A percentile compares a stretch with the other conserved stretches of the same genome.
phyloP scores from a whole-genome alignment of 495 filamentous ascomycete species.

The Podospora pseudopauciseta region DNA sequence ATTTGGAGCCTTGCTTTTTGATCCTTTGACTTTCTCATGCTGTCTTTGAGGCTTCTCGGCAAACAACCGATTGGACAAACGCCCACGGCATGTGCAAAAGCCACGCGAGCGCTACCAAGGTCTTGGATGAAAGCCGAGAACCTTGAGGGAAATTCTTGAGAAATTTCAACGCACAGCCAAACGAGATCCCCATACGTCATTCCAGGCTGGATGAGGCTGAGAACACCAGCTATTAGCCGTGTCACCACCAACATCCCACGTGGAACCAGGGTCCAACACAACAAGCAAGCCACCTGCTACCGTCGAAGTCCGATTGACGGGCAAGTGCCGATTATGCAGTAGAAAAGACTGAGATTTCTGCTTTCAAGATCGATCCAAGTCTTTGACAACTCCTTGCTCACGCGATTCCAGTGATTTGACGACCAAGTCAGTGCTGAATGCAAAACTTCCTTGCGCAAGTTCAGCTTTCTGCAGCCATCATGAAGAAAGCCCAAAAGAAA shows the following conservation, averaged over 20 bases:
- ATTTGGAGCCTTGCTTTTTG: too few relatives aligned
- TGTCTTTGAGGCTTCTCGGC: neutral
- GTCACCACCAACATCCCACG: neutral
- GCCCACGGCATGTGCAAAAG: neutral
- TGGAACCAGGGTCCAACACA: neutral
- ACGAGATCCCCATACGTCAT: neutral
- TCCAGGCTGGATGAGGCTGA: neutral
- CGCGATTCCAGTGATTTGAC: too few relatives aligned
- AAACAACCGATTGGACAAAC: neutral
- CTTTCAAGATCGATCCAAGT: neutral
- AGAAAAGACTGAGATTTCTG: neutral
- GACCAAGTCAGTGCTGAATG: neutral
- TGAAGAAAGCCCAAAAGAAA: neutral
- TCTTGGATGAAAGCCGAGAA: too few relatives aligned
- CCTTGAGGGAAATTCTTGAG: neutral
- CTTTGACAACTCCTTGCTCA: neutral
- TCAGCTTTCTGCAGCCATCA: too few relatives aligned
- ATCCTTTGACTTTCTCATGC: neutral
- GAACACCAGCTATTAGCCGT: neutral
- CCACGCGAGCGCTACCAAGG: too few relatives aligned
- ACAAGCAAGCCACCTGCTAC: neutral
- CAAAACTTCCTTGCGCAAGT: too few relatives aligned
- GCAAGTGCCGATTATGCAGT: neutral
- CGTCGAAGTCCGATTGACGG: neutral
- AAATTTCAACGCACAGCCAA: neutral